Conservation (phyloP, 208 protist genomes). For the Leishmania turanica region DNA sequence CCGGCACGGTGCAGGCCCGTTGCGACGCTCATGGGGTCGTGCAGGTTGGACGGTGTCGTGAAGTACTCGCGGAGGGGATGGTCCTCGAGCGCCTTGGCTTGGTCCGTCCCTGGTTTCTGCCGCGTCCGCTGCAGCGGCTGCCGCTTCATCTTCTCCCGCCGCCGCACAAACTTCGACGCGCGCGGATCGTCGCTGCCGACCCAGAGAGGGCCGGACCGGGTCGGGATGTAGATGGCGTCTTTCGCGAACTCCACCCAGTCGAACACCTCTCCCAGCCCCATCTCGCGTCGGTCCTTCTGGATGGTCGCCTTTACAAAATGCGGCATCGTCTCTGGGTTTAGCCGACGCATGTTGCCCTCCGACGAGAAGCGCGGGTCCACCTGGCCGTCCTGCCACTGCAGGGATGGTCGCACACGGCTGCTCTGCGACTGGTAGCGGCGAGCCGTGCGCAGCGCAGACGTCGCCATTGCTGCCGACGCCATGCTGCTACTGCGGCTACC, state of each 20-base stretch:
- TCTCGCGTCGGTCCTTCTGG: constrained; percentile 87
- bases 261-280: constrained; percentile 81
- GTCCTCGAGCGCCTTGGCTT: constrained; percentile 75
- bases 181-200: constrained; percentile 88
- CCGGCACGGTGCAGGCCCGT: constrained; percentile 79
- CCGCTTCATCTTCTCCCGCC: constrained; percentile 83
- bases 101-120: constrained; percentile 73
- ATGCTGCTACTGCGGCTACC: background rate
- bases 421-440: constrained; percentile 74
- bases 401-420: constrained; percentile 34
- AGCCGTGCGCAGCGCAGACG: constrained; percentile 9
- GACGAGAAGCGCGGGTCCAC: constrained; percentile 77
- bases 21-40: constrained; percentile 82
- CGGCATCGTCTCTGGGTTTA: constrained; percentile 86
- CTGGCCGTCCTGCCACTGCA: constrained; percentile 73
- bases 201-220: constrained; percentile 81
- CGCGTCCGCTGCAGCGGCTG: constrained; percentile 80
- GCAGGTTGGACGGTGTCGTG: constrained; percentile 79
- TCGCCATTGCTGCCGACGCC: background rate
- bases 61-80: constrained; percentile 89
- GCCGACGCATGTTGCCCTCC: constrained; percentile 64
- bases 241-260: constrained; percentile 92
- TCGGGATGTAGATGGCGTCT: constrained; percentile 88
- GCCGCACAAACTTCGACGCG: constrained; percentile 69
- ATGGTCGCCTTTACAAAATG: constrained; percentile 91